Percentiles rank a stretch among this genome's conserved stretches.
Evolutionary conservation across 345 rosid species (phyloP).

Genomic region (Sisymbrium irio): DNA sequence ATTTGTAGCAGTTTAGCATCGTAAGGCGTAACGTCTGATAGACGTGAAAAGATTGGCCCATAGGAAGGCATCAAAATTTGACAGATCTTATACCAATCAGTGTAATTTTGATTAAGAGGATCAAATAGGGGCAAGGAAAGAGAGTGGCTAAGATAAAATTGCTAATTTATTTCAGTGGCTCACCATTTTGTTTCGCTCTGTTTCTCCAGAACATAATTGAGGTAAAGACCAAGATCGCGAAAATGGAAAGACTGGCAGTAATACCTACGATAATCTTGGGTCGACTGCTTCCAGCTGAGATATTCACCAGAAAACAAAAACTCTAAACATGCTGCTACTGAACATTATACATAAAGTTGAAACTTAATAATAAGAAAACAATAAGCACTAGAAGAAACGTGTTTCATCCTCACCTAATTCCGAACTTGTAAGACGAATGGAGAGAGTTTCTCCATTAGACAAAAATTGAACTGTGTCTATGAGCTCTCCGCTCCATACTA

Average conservation of each 20-base stretch:
- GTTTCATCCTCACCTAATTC: conserved; percentile 22
- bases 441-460: conserved; percentile 16
- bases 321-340: too few relatives aligned
- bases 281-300: conserved; percentile 28
- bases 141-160: background rate
- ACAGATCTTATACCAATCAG: background rate
- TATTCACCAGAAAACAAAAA: too few relatives aligned
- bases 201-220: conserved; percentile 10
- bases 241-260: conserved; percentile 19
- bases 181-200: conserved; percentile 18
- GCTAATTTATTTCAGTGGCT: background rate
- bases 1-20: background rate
- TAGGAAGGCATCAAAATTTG: too few relatives aligned
- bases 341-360: too few relatives aligned
- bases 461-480: conserved; percentile 20
- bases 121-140: background rate
- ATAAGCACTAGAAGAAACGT: too few relatives aligned
- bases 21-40: background rate
- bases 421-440: conserved; percentile 23
- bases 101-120: background rate
- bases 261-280: background rate
- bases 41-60: background rate
- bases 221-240: background rate
- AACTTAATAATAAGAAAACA: too few relatives aligned
- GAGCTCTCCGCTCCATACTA: conserved; percentile 24